phyloP scores from a whole-genome alignment of 2,329 filamentous ascomycete genomes.

The Penicillium sp. region DNA sequence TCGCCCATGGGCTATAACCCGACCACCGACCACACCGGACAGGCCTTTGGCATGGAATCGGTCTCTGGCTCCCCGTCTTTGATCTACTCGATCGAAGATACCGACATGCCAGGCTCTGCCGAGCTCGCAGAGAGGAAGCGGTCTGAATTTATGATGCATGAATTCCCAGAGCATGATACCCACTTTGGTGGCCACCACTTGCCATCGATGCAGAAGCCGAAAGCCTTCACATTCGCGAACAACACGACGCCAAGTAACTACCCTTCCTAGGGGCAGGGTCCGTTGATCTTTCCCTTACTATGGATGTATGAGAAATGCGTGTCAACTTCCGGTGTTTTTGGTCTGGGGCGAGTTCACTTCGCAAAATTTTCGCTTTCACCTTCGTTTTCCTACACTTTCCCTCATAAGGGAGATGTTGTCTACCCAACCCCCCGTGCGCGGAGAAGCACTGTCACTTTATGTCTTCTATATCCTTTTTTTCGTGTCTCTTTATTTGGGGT shows the following conservation, averaged over 20 bases:
- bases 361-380: constrained; percentile 12
- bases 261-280: constrained; percentile 15
- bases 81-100: constrained; percentile 34
- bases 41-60: constrained; percentile 28
- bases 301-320: constrained; percentile 27
- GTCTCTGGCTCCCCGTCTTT: constrained; percentile 33
- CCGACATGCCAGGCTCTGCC: constrained; percentile 27
- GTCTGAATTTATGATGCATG: constrained; percentile 45
- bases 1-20: constrained; percentile 41
- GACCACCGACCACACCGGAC: constrained; percentile 30
- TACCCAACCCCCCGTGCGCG: constrained; percentile 13
- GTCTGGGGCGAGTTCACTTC: constrained; percentile 22
- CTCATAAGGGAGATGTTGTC: constrained; percentile 3
- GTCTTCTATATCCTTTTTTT: constrained; percentile 21
- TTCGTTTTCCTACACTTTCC: constrained; percentile 4
- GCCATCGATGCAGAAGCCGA: constrained; percentile 38
- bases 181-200: constrained; percentile 44
- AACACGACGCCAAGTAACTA: constrained; percentile 45
- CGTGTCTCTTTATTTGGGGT: constrained; percentile 24
- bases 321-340: constrained; percentile 18
- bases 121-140: constrained; percentile 32
- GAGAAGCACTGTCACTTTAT: constrained; percentile 22
- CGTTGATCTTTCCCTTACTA: constrained; percentile 22
- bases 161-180: constrained; percentile 45
- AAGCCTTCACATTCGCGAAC: constrained; percentile 44